Evolutionary conservation across 2,329 filamentous ascomycete genomes (phyloP).

Genomic region (Monosporascus sp.): DNA sequence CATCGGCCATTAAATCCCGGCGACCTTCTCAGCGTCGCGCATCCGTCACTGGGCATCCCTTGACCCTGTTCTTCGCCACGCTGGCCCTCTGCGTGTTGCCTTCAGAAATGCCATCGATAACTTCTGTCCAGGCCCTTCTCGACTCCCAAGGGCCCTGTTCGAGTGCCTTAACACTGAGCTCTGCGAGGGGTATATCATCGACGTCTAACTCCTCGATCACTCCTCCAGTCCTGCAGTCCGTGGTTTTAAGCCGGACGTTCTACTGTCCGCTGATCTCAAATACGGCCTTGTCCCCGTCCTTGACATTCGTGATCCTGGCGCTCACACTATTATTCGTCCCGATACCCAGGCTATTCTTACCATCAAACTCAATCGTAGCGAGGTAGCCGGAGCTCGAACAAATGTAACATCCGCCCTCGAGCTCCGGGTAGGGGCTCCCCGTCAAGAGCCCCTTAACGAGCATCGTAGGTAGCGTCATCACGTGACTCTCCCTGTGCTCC

Average conservation of each 20-base stretch:
- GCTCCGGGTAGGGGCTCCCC: slow-evolving; percentile 17
- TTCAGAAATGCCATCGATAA: slow-evolving; percentile 11
- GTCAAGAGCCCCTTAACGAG: slow-evolving; percentile 16
- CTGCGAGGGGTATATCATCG: slow-evolving; percentile 10
- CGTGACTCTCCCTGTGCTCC: slow-evolving; percentile 26
- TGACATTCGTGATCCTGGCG: slow-evolving; percentile 14
- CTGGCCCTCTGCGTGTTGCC: slow-evolving; percentile 11
- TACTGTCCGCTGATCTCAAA: slow-evolving; percentile 27
- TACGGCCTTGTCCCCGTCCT: slow-evolving; percentile 6
- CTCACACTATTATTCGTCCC: slow-evolving; percentile 17
- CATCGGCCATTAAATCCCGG: slow-evolving; percentile 16
- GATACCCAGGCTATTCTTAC: slow-evolving; percentile 8
- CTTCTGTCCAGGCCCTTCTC: slow-evolving; percentile 15
- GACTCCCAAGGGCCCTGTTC: slow-evolving; percentile 22
- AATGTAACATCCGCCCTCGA: slow-evolving; percentile 22
- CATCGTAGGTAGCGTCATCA: slow-evolving; percentile 22
- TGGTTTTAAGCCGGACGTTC: slow-evolving; percentile 17
- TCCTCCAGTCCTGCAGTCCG: slow-evolving; percentile 7
- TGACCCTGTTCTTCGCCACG: slow-evolving; percentile 14
- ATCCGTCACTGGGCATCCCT: slow-evolving; percentile 19
- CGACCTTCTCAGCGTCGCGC: slow-evolving; percentile 11
- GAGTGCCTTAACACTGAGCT: slow-evolving; percentile 3
- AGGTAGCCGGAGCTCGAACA: slow-evolving; percentile 22
- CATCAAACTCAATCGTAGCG: slow-evolving; percentile 18
- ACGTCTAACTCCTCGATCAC: slow-evolving; percentile 14